phyloP scores from a whole-genome alignment of 2,329 filamentous ascomycete species.

The Plenodomus lindquistii region DNA sequence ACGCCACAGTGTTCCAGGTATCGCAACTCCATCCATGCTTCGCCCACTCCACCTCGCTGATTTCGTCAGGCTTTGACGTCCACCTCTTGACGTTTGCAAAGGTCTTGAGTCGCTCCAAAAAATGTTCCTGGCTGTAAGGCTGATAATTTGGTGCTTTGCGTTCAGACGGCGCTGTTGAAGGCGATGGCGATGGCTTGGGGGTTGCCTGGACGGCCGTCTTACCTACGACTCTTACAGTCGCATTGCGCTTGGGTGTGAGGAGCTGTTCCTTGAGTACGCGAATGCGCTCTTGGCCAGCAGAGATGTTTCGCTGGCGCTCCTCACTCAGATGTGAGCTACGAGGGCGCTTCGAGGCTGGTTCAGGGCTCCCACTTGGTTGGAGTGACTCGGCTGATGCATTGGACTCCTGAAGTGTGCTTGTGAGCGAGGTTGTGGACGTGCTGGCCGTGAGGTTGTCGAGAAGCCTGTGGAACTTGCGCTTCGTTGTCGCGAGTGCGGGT shows the following conservation, averaged over 20 bases:
- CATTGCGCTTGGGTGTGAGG: slow-evolving; percentile 29
- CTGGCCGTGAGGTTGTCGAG: slow-evolving; percentile 56
- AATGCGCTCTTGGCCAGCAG: slow-evolving; percentile 35
- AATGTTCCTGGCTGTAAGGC: slow-evolving; percentile 81
- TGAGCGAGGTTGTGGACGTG: slow-evolving; percentile 51
- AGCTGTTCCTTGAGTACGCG: slow-evolving; percentile 39
- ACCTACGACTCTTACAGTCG: slow-evolving; percentile 39
- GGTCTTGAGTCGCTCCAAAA: slow-evolving; percentile 78
- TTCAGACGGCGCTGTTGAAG: slow-evolving; percentile 21
- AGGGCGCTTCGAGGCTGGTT: slow-evolving; percentile 41
- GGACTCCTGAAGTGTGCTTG: slow-evolving; percentile 42
- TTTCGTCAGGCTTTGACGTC: slow-evolving; percentile 85
- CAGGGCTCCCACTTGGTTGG: slow-evolving; percentile 24
- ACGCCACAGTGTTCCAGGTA: slow-evolving; percentile 73
- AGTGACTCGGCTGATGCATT: slow-evolving; percentile 39
- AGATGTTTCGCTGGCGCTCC: slow-evolving; percentile 32
- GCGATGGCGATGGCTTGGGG: neutral
- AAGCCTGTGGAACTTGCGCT: slow-evolving; percentile 79
- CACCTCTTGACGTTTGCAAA: slow-evolving; percentile 91
- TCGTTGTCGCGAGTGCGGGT: slow-evolving; percentile 72
- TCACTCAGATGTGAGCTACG: slow-evolving; percentile 35
- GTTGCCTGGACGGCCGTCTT: slow-evolving; percentile 23
- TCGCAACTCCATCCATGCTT: slow-evolving; percentile 90
- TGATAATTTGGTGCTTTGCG: slow-evolving; percentile 70
- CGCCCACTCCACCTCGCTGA: slow-evolving; percentile 93